A percentile compares a stretch with the other conserved stretches of the same genome.
These are phyloP conservation scores for Laburnicola sp. DNA, from an alignment of 2,329 filamentous ascomycete genomes.

Conservation along the genomic window DNA sequence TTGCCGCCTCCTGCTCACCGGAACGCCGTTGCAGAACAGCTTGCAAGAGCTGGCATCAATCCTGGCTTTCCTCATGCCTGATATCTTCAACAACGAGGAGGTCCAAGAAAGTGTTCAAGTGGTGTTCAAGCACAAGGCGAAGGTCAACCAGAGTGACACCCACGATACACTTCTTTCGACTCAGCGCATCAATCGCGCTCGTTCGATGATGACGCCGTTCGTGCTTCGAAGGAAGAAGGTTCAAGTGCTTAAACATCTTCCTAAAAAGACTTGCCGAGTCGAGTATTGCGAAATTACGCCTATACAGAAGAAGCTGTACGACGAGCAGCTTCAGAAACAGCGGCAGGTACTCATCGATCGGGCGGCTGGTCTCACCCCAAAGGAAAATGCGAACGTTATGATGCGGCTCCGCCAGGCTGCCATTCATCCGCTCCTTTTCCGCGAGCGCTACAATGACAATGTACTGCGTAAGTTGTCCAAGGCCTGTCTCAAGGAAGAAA, in stretches of 20 bases:
- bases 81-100: conserved; percentile 71
- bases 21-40: conserved; percentile 94
- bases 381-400: conserved; percentile 61
- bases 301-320: conserved; percentile 73
- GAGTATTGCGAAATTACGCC: conserved; percentile 79
- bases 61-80: conserved; percentile 89
- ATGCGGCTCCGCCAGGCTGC: conserved; percentile 92
- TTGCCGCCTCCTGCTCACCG: conserved; percentile 86
- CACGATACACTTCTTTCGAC: conserved; percentile 83
- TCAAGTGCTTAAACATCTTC: conserved; percentile 82
- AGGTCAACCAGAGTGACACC: conserved; percentile 69
- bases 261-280: conserved; percentile 75
- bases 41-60: conserved; percentile 88
- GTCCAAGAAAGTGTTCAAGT: conserved; percentile 74
- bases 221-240: conserved; percentile 92
- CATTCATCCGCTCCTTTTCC: conserved; percentile 86
- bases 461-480: conserved; percentile 76
- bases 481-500: conserved; percentile 71
- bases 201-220: conserved; percentile 92
- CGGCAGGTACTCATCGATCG: conserved; percentile 63
- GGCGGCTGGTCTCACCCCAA: conserved; percentile 58
- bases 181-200: conserved; percentile 82
- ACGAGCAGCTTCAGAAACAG: conserved; percentile 66
- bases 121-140: conserved; percentile 91
- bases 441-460: conserved; percentile 75